Conservation (phyloP, 2,329 filamentous ascomycete species). For the Microdochium nivale region DNA sequence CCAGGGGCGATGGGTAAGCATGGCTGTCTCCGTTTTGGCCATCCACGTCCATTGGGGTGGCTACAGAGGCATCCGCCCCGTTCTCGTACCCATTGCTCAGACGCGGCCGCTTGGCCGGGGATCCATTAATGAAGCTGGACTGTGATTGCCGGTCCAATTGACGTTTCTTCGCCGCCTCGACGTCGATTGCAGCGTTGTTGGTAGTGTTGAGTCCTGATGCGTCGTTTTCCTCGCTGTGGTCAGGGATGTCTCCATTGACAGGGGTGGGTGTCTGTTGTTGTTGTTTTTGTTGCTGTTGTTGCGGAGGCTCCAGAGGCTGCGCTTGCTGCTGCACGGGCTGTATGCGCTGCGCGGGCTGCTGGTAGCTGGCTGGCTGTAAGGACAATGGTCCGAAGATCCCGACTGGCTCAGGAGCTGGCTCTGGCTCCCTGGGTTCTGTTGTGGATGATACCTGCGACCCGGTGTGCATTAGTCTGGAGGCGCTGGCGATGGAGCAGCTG, state of each 20-base stretch:
- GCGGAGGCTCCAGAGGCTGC: constrained; percentile 7
- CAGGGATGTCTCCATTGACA: constrained; percentile 23
- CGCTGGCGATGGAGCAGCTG: neutral
- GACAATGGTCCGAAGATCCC: constrained; percentile 35
- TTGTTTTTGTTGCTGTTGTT: too few relatives aligned
- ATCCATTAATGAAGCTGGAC: constrained; percentile 41
- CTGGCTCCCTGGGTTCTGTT: constrained; percentile 1
- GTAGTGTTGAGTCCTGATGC: constrained; percentile 9
- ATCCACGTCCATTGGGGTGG: constrained; percentile 54
- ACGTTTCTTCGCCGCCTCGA: constrained; percentile 42
- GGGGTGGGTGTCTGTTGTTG: constrained; percentile 22
- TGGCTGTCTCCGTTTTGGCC: constrained; percentile 41
- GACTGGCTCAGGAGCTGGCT: constrained; percentile 7
- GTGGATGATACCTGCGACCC: neutral
- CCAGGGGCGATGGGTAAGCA: constrained; percentile 57
- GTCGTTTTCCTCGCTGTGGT: constrained; percentile 17
- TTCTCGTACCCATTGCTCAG: constrained; percentile 56
- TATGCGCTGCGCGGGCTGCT: constrained; percentile 16
- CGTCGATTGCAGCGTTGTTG: constrained; percentile 25
- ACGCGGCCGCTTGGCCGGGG: constrained; percentile 48
- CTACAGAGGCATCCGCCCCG: constrained; percentile 36
- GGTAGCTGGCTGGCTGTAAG: neutral
- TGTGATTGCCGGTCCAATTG: constrained; percentile 33
- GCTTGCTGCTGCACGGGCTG: constrained; percentile 26
- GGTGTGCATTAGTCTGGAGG: neutral